Percentiles rank a stretch among this genome's conserved stretches.
These are phyloP conservation scores for Calonectria ilicicola DNA, from an alignment of 2,329 filamentous ascomycete species.

Conservation along the genomic window DNA sequence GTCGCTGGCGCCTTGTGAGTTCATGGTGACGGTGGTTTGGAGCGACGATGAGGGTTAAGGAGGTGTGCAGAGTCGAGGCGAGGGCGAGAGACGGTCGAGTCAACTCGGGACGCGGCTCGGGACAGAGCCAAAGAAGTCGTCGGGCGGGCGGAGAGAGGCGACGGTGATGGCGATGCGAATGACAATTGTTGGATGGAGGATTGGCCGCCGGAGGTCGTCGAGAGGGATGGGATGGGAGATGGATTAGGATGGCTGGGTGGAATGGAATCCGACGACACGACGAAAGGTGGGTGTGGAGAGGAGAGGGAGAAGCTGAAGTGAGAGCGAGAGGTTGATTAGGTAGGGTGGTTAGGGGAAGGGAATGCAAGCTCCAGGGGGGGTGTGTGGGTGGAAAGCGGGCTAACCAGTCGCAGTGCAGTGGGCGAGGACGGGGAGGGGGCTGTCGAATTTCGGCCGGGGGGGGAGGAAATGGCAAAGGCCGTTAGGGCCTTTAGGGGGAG, in stretches of 20 bases:
- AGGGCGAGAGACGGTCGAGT: constrained; percentile 34
- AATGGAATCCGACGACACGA: constrained; percentile 41
- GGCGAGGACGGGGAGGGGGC: constrained; percentile 24
- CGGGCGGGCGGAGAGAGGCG: constrained; percentile 31
- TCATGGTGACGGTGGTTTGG: constrained; percentile 58
- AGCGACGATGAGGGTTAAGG: constrained; percentile 29
- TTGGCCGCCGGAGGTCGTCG: constrained; percentile 41
- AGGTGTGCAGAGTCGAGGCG: constrained; percentile 30
- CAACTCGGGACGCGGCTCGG: constrained; percentile 38
- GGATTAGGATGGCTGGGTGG: constrained; percentile 35
- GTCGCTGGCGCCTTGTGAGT: constrained; percentile 68
- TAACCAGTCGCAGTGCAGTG: constrained; percentile 36
- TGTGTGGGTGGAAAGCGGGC: constrained; percentile 38
- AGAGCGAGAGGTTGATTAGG: constrained; percentile 40
- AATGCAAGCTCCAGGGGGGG: constrained; percentile 47
- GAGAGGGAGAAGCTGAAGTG: constrained; percentile 45
- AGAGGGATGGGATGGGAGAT: constrained; percentile 17
- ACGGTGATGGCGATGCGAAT: constrained; percentile 24
- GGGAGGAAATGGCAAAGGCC: background rate
- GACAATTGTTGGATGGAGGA: constrained; percentile 36
- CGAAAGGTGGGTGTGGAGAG: constrained; percentile 48
- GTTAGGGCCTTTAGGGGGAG: constrained; percentile 18
- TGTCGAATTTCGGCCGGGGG: constrained; percentile 34
- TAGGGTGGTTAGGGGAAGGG: constrained; percentile 42
- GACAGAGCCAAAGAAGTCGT: constrained; percentile 35